phyloP scores from a whole-genome alignment of 768 basidiomycete genomes.

The Termitomyces sp. region DNA sequence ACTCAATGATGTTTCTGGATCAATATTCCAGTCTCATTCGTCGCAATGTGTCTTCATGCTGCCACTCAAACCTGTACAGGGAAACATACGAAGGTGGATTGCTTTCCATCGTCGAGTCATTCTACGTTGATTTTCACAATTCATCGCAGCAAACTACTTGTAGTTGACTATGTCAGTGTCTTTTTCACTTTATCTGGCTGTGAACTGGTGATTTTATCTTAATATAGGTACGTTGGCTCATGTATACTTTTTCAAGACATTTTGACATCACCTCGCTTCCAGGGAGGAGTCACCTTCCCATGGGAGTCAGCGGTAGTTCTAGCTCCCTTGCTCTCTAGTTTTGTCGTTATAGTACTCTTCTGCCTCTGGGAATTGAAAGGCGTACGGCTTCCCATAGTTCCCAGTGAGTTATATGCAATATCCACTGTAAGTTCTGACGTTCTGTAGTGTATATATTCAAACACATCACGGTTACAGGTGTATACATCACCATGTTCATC shows the following conservation, averaged over 20 bases:
- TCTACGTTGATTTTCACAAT: background rate
- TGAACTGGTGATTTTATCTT: conserved; percentile 63
- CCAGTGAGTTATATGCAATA: too few relatives aligned
- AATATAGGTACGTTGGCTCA: conserved; percentile 49
- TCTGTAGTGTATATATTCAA: too few relatives aligned
- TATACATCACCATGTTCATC: too few relatives aligned
- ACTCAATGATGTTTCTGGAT: conserved; percentile 81
- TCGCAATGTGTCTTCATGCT: conserved; percentile 53
- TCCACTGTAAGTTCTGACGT: too few relatives aligned
- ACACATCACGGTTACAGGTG: too few relatives aligned
- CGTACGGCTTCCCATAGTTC: too few relatives aligned
- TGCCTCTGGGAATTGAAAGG: conserved; percentile 71
- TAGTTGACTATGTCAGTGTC: conserved; percentile 60
- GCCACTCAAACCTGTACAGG: too few relatives aligned
- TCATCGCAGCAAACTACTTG: conserved; percentile 49
- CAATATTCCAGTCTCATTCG: conserved; percentile 52
- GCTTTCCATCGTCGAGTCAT: background rate
- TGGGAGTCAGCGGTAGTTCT: too few relatives aligned
- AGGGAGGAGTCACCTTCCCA: conserved; percentile 70
- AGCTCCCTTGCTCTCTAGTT: conserved; percentile 49
- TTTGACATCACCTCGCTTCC: background rate
- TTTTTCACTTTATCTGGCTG: conserved; percentile 54
- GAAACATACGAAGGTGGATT: conserved; percentile 45
- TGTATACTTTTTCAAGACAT: background rate
- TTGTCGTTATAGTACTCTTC: conserved; percentile 50